A percentile compares a stretch with the other conserved stretches of the same genome.
phyloP scores from a whole-genome alignment of 768 basidiomycete species.

The Serendipita sp. region DNA sequence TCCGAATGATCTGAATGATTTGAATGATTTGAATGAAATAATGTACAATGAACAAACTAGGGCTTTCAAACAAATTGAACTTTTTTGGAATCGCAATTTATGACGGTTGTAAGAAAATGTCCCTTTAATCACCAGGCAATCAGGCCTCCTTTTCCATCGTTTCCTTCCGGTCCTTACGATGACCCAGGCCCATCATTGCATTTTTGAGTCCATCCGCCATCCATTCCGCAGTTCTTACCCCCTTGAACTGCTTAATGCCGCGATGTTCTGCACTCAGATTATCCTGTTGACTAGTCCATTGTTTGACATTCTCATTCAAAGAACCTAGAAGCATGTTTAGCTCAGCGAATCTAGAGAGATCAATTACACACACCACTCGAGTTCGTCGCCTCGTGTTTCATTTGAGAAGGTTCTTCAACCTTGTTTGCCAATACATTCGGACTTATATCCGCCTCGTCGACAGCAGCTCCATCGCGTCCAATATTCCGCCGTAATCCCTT shows the following conservation, averaged over 20 bases:
- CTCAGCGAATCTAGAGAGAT: not conserved
- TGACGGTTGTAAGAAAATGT: not conserved
- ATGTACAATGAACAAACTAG: not conserved
- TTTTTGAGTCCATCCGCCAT: conserved; percentile 19
- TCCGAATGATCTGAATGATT: no score
- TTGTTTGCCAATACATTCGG: not conserved
- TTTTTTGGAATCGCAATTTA: not conserved
- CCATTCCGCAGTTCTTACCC: conserved; percentile 19
- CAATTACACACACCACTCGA: not conserved
- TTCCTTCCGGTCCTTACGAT: not conserved
- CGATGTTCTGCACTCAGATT: conserved; percentile 14
- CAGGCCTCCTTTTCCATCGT: conserved; percentile 3
- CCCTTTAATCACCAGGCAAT: not conserved
- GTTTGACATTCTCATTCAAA: conserved; percentile 5
- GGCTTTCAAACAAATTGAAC: not conserved
- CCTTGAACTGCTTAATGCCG: conserved; percentile 21
- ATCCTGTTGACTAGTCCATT: conserved; percentile 10
- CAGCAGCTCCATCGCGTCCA: not conserved
- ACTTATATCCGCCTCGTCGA: not conserved
- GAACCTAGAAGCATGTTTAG: not conserved
- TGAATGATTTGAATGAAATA: no score
- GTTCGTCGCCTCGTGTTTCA: not conserved
- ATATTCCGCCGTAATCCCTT: not conserved
- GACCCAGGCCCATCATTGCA: not conserved
- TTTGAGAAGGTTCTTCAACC: not conserved